These are phyloP conservation scores for Calonectria crousiana DNA, from an alignment of 2,329 filamentous ascomycete species.

Conservation along the genomic window DNA sequence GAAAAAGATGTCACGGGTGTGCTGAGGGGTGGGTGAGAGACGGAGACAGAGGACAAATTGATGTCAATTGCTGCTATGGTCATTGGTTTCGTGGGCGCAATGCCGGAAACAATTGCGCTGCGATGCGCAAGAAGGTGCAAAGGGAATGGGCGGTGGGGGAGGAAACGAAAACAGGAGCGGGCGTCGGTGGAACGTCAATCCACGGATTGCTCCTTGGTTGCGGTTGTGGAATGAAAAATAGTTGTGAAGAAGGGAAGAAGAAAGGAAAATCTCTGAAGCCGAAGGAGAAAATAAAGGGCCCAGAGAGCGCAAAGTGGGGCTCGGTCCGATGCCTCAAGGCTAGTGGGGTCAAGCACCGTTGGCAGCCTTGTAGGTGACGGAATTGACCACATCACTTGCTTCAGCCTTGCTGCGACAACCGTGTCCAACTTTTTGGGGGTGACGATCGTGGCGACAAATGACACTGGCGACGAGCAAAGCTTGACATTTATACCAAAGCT, in stretches of 20 bases:
- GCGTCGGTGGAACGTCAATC: conserved; percentile 11
- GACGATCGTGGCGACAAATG: neutral
- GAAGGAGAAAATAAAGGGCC: conserved; percentile 30
- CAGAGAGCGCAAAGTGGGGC: conserved; percentile 27
- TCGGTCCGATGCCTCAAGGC: conserved; percentile 35
- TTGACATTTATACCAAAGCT: neutral
- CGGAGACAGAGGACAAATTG: neutral
- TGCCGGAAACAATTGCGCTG: neutral
- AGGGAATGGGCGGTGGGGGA: neutral
- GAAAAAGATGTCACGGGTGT: conserved; percentile 28
- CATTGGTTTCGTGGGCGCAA: conserved; percentile 13
- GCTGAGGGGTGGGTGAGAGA: conserved; percentile 3
- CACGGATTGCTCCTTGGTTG: neutral
- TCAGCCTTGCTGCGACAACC: conserved; percentile 27
- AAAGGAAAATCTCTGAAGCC: conserved; percentile 19
- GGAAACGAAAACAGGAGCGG: neutral
- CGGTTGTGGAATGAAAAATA: neutral
- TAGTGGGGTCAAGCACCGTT: neutral
- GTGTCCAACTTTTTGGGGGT: conserved; percentile 17
- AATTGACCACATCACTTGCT: conserved; percentile 9
- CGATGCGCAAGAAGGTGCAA: neutral
- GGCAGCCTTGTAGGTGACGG: conserved; percentile 22
- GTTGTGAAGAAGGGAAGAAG: conserved; percentile 15
- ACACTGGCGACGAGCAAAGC: neutral
- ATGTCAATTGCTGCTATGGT: conserved; percentile 28